Conservation (phyloP, 148 eudicot genomes). For the Arbutus unedo region DNA sequence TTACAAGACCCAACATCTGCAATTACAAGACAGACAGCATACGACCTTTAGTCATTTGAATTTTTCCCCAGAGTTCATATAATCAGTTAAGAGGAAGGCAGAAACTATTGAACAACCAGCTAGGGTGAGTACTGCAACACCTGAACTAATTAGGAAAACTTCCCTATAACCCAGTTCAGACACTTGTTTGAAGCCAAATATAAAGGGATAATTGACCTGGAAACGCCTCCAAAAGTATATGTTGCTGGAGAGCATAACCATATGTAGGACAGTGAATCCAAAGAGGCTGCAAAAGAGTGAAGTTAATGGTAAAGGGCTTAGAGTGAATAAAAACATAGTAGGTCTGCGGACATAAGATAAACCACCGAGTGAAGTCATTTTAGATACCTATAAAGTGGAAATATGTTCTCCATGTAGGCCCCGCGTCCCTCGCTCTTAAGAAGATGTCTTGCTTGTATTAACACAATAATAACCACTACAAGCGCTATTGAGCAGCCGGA, state of each 20-base stretch:
- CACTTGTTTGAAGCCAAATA: conserved; percentile 82
- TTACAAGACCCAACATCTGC: conserved; percentile 14
- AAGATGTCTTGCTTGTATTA: conserved; percentile 47
- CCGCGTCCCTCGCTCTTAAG: conserved; percentile 11
- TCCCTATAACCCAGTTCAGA: conserved; percentile 64
- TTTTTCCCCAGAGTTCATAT: not conserved
- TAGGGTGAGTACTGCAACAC: conserved; percentile 63
- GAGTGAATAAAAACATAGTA: not conserved
- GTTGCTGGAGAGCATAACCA: conserved; percentile 68
- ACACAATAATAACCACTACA: conserved; percentile 49
- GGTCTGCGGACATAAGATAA: not conserved
- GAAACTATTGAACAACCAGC: conserved; percentile 16
- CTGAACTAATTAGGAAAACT: conserved; percentile 56
- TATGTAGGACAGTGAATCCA: conserved; percentile 61
- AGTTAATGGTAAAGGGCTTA: conserved; percentile 4
- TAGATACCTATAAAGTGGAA: conserved; percentile 64
- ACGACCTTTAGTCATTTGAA: not conserved
- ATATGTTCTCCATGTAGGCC: conserved; percentile 53
- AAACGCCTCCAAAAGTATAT: conserved; percentile 77
- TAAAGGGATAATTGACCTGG: conserved; percentile 72
- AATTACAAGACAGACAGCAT: not conserved
- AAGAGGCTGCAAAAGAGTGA: conserved; percentile 54
- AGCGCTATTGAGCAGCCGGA: conserved; percentile 68
- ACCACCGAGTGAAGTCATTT: not conserved
- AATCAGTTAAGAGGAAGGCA: not conserved